Evolutionary conservation across 2,329 filamentous ascomycete genomes (phyloP).

Genomic region (Aspergillus piperis): DNA sequence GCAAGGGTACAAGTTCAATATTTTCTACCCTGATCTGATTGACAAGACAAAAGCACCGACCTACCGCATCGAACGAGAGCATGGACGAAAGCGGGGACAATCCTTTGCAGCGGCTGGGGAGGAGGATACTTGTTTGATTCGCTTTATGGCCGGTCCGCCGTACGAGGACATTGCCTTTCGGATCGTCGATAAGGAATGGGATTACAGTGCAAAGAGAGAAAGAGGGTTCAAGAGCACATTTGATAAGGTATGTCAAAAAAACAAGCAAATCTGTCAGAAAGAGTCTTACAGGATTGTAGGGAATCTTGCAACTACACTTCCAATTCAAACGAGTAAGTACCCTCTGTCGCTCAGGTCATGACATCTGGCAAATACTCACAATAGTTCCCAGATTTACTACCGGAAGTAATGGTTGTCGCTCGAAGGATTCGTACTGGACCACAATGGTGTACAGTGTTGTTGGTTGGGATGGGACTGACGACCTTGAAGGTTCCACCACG

Average conservation of each 20-base stretch:
- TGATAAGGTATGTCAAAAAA: constrained; percentile 72
- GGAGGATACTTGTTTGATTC: constrained; percentile 94
- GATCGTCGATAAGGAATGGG: constrained; percentile 98
- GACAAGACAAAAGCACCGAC: constrained; percentile 94
- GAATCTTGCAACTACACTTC: constrained; percentile 94
- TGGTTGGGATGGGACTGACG: neutral
- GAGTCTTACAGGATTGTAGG: constrained; percentile 53
- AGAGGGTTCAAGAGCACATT: constrained; percentile 95
- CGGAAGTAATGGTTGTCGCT: constrained; percentile 43
- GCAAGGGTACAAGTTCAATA: constrained; percentile 99
- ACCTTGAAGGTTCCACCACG: neutral
- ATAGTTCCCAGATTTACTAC: constrained; percentile 46
- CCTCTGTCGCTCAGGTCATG: neutral
- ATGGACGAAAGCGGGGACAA: constrained; percentile 84
- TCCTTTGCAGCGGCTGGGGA: constrained; percentile 92
- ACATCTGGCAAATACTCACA: constrained; percentile 2
- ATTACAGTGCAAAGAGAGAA: constrained; percentile 94
- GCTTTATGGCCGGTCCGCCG: constrained; percentile 91
- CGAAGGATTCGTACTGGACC: neutral
- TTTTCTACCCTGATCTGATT: constrained; percentile 96
- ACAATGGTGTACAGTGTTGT: neutral
- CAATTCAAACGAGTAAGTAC: constrained; percentile 89
- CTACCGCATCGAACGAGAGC: constrained; percentile 92
- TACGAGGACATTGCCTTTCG: constrained; percentile 97
- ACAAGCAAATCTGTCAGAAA: neutral